Conservation (phyloP, 2,329 filamentous ascomycete genomes). For the Calonectria multiphialidica region DNA sequence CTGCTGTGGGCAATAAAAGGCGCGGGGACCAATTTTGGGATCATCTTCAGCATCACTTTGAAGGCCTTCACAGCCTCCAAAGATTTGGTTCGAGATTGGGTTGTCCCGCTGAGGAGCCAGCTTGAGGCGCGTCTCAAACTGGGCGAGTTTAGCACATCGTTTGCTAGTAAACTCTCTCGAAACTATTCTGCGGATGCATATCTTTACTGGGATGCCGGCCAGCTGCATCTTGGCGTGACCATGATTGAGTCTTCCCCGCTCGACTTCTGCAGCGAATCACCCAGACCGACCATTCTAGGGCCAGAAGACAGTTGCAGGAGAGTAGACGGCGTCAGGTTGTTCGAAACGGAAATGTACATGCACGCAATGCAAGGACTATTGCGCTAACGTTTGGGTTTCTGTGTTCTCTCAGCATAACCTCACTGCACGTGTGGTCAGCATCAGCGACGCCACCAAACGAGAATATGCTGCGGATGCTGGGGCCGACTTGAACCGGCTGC, state of each 20-base stretch:
- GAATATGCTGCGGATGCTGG: conserved; percentile 65
- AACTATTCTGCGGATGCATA: conserved; percentile 66
- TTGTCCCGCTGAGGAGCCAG: conserved; percentile 47
- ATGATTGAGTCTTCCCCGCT: conserved; percentile 55
- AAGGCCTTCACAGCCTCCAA: conserved; percentile 56
- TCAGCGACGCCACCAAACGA: conserved; percentile 69
- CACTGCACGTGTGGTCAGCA: conserved; percentile 57
- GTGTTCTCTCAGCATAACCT: conserved; percentile 50
- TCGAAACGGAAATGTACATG: conserved; percentile 72
- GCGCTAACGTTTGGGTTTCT: conserved; percentile 64
- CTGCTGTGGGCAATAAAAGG: conserved; percentile 70
- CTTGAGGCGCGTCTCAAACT: conserved; percentile 49
- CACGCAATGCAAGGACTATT: conserved; percentile 73
- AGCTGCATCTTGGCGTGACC: conserved; percentile 65
- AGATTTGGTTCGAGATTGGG: conserved; percentile 56
- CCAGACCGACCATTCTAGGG: conserved; percentile 46
- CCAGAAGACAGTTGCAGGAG: conserved; percentile 45
- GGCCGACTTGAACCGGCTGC: conserved; percentile 60
- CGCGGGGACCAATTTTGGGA: conserved; percentile 70
- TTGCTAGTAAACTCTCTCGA: conserved; percentile 54
- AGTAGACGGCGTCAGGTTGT: conserved; percentile 64
- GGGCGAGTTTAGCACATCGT: conserved; percentile 50
- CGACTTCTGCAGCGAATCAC: conserved; percentile 19
- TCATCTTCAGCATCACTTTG: conserved; percentile 67
- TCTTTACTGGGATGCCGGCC: conserved; percentile 61